phyloP scores from a whole-genome alignment of 352 stramenopile species.

The Blastocystis sp. region DNA sequence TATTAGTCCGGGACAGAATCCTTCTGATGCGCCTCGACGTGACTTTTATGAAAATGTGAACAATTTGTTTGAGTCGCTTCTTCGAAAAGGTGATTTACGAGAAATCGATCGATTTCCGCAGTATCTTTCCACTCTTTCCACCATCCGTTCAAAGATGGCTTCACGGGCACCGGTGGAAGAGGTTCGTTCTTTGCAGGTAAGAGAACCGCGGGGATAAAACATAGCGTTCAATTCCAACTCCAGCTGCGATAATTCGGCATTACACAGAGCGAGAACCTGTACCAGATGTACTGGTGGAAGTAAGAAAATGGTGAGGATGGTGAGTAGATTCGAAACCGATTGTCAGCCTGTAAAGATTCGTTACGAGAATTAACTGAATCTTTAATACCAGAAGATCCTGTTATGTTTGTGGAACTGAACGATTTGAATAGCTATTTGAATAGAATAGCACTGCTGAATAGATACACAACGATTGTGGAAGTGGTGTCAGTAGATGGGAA shows the following conservation, averaged over 20 bases:
- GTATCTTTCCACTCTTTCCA: neutral
- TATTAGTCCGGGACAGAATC: neutral
- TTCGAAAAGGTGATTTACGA: constrained; percentile 20
- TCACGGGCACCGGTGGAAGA: neutral
- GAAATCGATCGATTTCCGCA: neutral
- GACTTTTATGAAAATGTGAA: neutral
- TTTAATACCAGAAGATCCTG: constrained; percentile 18
- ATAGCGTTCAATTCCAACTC: neutral
- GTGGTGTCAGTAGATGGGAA: constrained; percentile 14
- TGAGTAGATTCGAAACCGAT: neutral
- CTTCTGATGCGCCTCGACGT: neutral
- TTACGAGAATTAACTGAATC: neutral
- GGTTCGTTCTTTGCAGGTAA: neutral
- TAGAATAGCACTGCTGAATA: neutral
- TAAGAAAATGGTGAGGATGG: neutral
- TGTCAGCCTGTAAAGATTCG: neutral
- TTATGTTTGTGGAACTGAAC: constrained; percentile 60
- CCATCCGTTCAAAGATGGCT: neutral
- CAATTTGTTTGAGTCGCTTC: neutral
- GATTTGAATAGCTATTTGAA: neutral
- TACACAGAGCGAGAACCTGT: neutral
- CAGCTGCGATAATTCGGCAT: neutral
- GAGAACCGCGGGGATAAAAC: neutral
- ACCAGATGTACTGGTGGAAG: neutral
- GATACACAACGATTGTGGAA: neutral